Evolutionary conservation across 495 filamentous ascomycete species (phyloP), one percentile per base, ranked within the genome.

Genomic region (Corynascus novoguineensis): DNA sequence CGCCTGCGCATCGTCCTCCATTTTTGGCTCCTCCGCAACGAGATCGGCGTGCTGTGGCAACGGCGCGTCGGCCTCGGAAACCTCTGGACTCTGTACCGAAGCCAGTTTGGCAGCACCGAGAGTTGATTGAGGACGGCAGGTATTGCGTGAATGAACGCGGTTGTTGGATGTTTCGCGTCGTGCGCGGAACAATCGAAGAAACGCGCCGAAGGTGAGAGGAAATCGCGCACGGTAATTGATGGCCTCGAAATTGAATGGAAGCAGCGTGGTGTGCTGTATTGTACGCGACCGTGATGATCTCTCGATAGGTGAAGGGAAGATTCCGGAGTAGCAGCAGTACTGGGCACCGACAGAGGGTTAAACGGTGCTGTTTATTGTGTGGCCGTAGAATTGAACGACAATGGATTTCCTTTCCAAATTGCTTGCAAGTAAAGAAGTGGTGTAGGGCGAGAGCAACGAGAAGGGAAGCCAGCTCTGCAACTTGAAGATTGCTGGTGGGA

Each of bases 1-100:
- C 15, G 47, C 55, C 24, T 70, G 68, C 27, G 71, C 59, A 44
- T 68, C 73, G 57, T 79, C 74, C 55, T 79, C 74, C 67, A 68
- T 75, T 28, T 68, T 68, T 37, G 62, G 60, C 38, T 53, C 62
- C 9, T 64, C 59, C 12, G 64, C 50, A 17, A 57, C 55, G 42
- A 70, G 50, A 42, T 73, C 64, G 40, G 62, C 50, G 48, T 67
- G 59, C 37, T 64, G 64, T 60, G 70, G 57, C 55, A 68, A 58
- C 38, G 61, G 49, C 14, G 58, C 25, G 28, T 58, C 51, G 31
- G 54, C 15, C 48, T 62, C 59, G 44, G 65, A 53, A 38, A 75
- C 60, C 45, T 57, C 57, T 15, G 73, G 73, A 52, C 72, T 67
- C 57, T 69, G 69, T 45, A 63, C 68, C 21, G 62, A 34, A 44